Evolutionary conservation across 495 filamentous ascomycete species (phyloP), one percentile per base, ranked within the genome.

Genomic region (Tirmania nivea): DNA sequence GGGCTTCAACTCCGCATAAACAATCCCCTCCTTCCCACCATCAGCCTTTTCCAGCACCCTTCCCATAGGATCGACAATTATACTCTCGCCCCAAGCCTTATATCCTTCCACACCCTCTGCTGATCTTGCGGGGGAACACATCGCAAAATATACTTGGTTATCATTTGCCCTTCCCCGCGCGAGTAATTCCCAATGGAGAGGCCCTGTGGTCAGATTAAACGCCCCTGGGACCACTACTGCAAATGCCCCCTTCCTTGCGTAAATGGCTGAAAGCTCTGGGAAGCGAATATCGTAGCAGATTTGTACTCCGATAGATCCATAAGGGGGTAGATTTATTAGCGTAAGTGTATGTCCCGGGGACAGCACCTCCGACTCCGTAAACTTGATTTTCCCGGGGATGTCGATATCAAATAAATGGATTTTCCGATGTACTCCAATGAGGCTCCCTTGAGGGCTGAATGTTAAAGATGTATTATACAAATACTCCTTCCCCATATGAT

Each of bases 271-370:
- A 8, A 94, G 72, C 68, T 97, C 90, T 0, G 90, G 89, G 71
- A 97, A 97, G 8, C 90, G 84, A 48, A 96, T 75, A 65, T 97
- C 90, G 68, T 97, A 97, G 73, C 90, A 97, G 62, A 97, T 95
- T 12, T 81, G 88, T 1, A 97, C 67, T 0, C 77, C 86, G 50
- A 97, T 74, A 55, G 74, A 77, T 39, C 90, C 90, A 62, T 90
- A 94, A 52, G 83, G 84, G 3, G 85, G 83, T 6, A 93, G 68
- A 51, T 92, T 81, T 19, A 96, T 69, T 0, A 95, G 64, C 0
- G 89, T 92, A 45, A 93, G 59, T 57, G 80, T 76, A 66, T 85
- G 78, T 0, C 90, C 90, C 0, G 90, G 82, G 1, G 73, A 79
- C 17, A 99, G 73, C 8, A 94, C 85, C 49, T 94, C 86, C 52